A percentile compares a stretch with the other conserved stretches of the same genome.
Conservation (phyloP, 192 early-diverging fungal genomes). For the Coemansia asiatica region DNA sequence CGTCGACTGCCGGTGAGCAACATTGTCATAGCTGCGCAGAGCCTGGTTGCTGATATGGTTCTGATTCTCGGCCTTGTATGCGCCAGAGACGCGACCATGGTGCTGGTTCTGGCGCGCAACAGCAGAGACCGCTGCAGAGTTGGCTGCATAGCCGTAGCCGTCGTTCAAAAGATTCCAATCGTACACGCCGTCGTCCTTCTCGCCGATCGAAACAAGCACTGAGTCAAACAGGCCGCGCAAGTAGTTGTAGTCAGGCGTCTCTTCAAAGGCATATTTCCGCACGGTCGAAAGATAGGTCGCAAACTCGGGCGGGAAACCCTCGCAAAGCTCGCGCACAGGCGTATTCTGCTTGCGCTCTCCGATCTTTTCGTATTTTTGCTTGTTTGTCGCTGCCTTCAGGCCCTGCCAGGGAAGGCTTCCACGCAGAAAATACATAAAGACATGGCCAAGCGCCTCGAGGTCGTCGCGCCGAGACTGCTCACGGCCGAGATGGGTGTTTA, state of each 20-base stretch:
- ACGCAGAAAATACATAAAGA: slow-evolving; percentile 97
- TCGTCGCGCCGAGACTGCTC: slow-evolving; percentile 98
- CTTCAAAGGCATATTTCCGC: slow-evolving; percentile 90
- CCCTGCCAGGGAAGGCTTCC: slow-evolving; percentile 97
- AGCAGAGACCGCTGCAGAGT: slow-evolving; percentile 30
- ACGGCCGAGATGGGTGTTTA: slow-evolving; percentile 96
- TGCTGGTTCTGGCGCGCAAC: slow-evolving; percentile 31
- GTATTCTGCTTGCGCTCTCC: slow-evolving; percentile 97
- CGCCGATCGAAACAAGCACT: slow-evolving; percentile 66
- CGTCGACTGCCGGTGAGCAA: slow-evolving; percentile 40
- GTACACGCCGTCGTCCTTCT: slow-evolving; percentile 87
- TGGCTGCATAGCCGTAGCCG: slow-evolving; percentile 50
- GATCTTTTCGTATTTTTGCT: slow-evolving; percentile 99
- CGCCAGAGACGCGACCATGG: slow-evolving; percentile 32
- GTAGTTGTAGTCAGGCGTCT: slow-evolving; percentile 97
- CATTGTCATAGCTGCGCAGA: slow-evolving; percentile 47
- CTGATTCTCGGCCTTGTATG: slow-evolving; percentile 45
- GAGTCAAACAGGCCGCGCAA: slow-evolving; percentile 82
- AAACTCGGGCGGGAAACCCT: slow-evolving; percentile 93
- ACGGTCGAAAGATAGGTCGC: slow-evolving; percentile 86
- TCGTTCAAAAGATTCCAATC: slow-evolving; percentile 80
- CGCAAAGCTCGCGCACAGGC: slow-evolving; percentile 84
- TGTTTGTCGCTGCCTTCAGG: slow-evolving; percentile 94
- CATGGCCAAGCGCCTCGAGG: slow-evolving; percentile 95
- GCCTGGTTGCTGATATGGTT: slow-evolving; percentile 51